phyloP scores from a whole-genome alignment of 2,329 filamentous ascomycete genomes.

The Aspergillus awamori region DNA sequence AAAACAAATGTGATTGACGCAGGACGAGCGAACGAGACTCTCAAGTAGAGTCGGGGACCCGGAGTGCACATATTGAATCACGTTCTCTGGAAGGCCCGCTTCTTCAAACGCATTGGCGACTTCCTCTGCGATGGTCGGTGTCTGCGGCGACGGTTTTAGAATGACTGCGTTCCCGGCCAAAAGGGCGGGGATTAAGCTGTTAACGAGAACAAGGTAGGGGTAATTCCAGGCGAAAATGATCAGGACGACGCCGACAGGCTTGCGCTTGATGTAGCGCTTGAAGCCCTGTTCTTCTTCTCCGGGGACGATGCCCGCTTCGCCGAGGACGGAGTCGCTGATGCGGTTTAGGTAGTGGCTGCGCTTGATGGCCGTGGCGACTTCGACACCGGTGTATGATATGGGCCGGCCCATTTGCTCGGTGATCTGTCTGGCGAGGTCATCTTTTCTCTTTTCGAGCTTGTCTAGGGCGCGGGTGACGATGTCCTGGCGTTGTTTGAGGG shows the following conservation, averaged over 20 bases:
- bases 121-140: constrained; percentile 82
- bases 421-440: constrained; percentile 77
- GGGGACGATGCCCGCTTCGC: constrained; percentile 65
- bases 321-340: constrained; percentile 74
- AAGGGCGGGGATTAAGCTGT: constrained; percentile 82
- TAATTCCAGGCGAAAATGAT: constrained; percentile 95
- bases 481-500: constrained; percentile 70
- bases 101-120: constrained; percentile 72
- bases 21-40: constrained; percentile 71
- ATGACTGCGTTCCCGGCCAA: constrained; percentile 86
- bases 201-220: constrained; percentile 86
- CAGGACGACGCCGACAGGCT: constrained; percentile 80
- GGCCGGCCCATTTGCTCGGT: constrained; percentile 91
- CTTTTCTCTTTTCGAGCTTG: constrained; percentile 68
- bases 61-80: constrained; percentile 85
- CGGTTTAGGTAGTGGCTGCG: constrained; percentile 81
- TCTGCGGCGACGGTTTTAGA: constrained; percentile 88
- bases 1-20: constrained; percentile 79
- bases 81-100: constrained; percentile 78
- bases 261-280: constrained; percentile 82
- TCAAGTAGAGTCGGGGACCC: constrained; percentile 76
- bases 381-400: constrained; percentile 78
- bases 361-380: constrained; percentile 79
- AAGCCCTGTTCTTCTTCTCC: constrained; percentile 69
- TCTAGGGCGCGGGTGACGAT: constrained; percentile 79